Base-by-base conservation (phyloP, 1,284 basidiomycete species). In the Leccinum subspadiceum region DNA sequence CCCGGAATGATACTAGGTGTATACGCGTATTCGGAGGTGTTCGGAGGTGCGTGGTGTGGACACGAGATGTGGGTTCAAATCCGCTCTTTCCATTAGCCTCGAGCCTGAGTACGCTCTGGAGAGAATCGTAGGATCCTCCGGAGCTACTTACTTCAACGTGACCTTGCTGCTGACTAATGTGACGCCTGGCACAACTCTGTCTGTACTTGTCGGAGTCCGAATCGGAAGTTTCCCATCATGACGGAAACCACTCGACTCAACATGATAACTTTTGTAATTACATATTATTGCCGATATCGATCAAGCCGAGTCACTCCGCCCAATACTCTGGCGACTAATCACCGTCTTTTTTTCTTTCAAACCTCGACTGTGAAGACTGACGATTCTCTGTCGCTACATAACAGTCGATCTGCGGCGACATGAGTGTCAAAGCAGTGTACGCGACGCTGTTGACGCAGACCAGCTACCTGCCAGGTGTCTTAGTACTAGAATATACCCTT, bases 401-500 rank as follows among this genome's bases (percentile, higher is more conserved):
- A 41, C 39, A 41, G 7, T 29, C n/a, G 15, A 7, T 10, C 37
- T 37, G 46, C 24, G 4, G 64, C 17, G 53, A 60, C 15, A 73
- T 74, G 81, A 57, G 66, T 41, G 62, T 62, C 64, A 76, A 63
- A 54, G 66, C 60, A 54, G 85, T 82, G 3, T 90, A 81, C 75
- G 82, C 79, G 15, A 88, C 87, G 2, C 76, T 92, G n/a, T 75
- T 92, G 57, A 90, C 90, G 33, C 84, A 81, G 61, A 71, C 78
- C 1, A 77, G 72, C 54, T 97, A 96, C 73, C 79, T 96, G 15
- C 79, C 90, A 41, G 91, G 89, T 1, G 78, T 84, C 22, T 80
- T 96, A 31, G 89, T 93, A 9, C 77, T 96, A 24, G 80, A 91
- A 64, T 76, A 87, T 61, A 85, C 85, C 41, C 79, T 96, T 55